These are phyloP conservation scores for Cryphonectria carpinicola DNA, from an alignment of 2,329 filamentous ascomycete species.

Conservation along the genomic window DNA sequence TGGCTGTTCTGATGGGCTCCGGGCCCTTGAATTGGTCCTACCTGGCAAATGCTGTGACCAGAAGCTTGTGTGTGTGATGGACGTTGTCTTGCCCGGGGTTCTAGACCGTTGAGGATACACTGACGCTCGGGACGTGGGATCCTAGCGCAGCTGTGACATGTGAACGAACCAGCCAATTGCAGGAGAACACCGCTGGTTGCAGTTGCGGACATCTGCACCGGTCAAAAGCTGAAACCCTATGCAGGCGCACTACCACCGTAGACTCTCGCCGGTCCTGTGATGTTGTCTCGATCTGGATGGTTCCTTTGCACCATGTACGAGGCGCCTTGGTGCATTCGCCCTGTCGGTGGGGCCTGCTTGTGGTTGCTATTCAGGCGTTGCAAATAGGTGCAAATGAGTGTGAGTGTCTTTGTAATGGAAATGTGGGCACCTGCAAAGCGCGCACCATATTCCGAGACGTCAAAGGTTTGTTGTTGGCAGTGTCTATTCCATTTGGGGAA, in stretches of 20 bases:
- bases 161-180: slow-evolving; percentile 2
- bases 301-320: not conserved
- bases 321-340: not conserved
- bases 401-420: not conserved
- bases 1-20: not conserved
- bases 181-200: not conserved
- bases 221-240: not conserved
- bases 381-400: not conserved
- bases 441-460: slow-evolving; percentile 9
- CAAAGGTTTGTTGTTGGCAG: not conserved
- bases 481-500: not conserved
- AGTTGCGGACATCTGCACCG: not conserved
- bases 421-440: not conserved
- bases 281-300: not conserved
- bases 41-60: not conserved
- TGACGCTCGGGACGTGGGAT: not conserved
- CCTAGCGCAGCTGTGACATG: not conserved
- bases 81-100: not conserved
- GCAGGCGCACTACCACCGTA: not conserved
- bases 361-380: not conserved
- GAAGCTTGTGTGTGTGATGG: not conserved
- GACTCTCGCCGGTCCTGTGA: not conserved
- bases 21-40: not conserved
- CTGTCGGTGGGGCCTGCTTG: not conserved
- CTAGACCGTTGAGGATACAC: slow-evolving; percentile 2